Evolutionary conservation across 2,329 filamentous ascomycete genomes (phyloP), one percentile per base, ranked within the genome.

Genomic region (Fusarium multiceps): DNA sequence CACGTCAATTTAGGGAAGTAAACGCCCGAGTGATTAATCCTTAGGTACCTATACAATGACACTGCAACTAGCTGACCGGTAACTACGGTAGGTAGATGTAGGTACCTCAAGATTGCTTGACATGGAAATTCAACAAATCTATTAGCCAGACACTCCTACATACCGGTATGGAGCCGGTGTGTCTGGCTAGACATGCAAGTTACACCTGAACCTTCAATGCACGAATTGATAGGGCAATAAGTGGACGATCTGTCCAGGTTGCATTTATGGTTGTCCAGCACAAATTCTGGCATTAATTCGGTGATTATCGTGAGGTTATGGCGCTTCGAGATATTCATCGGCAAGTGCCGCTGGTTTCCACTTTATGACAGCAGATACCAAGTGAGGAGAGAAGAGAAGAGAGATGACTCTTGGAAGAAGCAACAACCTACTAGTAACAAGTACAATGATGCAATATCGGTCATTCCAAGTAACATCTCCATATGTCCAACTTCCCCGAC

Each of bases 341-440:
- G 45, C 14, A 45, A 66, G 53, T 46, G 37, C n/a, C 41, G 25
- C 43, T 49, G 25, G 37, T 66, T 66, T 42, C 57, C 61, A 66
- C 61, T 66, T 66, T 60, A 40, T 42, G 48, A 55, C 21, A 25
- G 20, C 30, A 40, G 42, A 49, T 55, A 49, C 37, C 25, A 61
- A 16, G n/a, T 21, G 51, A 60, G 42, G 41, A 37, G 34, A 37
- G 16, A 16, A 37, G 32, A 37, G 23, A 48, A 12, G 23, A 27
- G 32, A 32, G 7, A n/a, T 40, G 49, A 27, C 27, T 41, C 49
- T 51, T 51, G 49, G 49, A 51, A 41, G 49, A 21, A 34, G 49
- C 49, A 18, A 37, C 30, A 28, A n/a, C 16, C 12, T 30, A 18
- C 28, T 34, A 18, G 34, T n/a, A 37, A n/a, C 34, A 37, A 25